Conservation (phyloP, 306 rosid species). For the Malus fusca region DNA sequence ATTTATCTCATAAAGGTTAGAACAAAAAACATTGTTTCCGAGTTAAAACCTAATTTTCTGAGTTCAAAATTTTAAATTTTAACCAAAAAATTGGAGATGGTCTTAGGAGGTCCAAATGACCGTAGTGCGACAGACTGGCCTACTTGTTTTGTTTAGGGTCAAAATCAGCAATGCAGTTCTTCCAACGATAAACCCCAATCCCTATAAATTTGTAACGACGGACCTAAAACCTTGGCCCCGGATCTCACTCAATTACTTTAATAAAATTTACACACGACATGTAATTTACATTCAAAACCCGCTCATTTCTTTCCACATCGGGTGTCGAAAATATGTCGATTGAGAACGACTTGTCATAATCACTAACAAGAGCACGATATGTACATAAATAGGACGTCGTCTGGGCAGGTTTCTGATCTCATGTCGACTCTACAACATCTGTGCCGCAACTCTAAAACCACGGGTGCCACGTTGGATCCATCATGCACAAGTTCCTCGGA, state of each 20-base stretch:
- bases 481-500: constrained; percentile 95
- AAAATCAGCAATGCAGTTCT: no score
- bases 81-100: no score
- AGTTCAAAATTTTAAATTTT: no score
- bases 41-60: no score
- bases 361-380: neutral
- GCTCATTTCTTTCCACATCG: neutral
- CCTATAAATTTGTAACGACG: neutral
- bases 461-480: constrained; percentile 99
- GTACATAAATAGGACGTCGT: neutral
- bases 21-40: no score
- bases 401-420: neutral
- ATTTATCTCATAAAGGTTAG: no score
- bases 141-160: no score
- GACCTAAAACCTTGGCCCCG: neutral
- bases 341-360: no score
- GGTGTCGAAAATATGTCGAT: neutral
- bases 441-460: constrained; percentile 50
- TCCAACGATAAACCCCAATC: no score
- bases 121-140: no score
- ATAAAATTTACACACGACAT: neutral
- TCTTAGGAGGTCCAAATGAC: no score
- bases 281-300: neutral
- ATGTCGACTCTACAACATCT: neutral
- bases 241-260: no score